These are phyloP conservation scores for Wickerhamiella parazyma DNA, from an alignment of 805 yeast species.

Conservation along the genomic window DNA sequence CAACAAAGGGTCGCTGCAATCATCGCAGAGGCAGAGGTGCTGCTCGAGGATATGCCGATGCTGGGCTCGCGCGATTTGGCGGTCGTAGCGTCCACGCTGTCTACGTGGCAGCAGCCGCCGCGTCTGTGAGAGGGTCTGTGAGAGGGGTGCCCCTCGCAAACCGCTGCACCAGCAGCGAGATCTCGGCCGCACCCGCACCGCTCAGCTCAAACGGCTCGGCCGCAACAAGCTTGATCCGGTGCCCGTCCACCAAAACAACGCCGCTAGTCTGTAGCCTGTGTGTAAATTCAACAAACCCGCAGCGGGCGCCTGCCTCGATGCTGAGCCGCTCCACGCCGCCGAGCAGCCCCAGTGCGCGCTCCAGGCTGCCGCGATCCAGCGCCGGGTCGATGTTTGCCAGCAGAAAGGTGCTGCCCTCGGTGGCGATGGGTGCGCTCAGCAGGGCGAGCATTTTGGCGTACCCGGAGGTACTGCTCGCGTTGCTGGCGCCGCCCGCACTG, in stretches of 20 bases:
- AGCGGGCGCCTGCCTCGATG: conserved; percentile 43
- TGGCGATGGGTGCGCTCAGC: not conserved
- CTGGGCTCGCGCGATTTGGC: not conserved
- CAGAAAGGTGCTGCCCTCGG: not conserved
- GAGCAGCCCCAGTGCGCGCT: conserved; percentile 29
- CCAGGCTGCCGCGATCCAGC: conserved; percentile 34
- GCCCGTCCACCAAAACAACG: conserved; percentile 22
- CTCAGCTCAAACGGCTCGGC: conserved; percentile 20
- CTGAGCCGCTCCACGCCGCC: conserved; percentile 38
- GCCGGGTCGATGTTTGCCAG: conserved; percentile 35
- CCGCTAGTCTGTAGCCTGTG: conserved; percentile 40
- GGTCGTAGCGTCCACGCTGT: not conserved
- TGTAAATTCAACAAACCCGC: conserved; percentile 50
- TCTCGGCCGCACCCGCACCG: not conserved
- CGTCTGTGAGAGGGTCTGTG: not conserved
- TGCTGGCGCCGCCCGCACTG: no score
- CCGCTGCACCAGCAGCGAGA: conserved; percentile 11
- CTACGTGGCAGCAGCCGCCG: not conserved
- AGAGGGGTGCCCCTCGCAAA: conserved; percentile 4
- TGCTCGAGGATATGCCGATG: not conserved
- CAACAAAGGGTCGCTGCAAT: not conserved
- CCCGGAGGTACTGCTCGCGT: not conserved
- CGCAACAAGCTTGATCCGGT: conserved; percentile 23
- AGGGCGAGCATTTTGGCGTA: not conserved
- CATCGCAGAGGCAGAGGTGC: not conserved